These are phyloP conservation scores for Colletotrichum orchidophilum DNA, from an alignment of 2,329 filamentous ascomycete genomes.

Conservation along the genomic window DNA sequence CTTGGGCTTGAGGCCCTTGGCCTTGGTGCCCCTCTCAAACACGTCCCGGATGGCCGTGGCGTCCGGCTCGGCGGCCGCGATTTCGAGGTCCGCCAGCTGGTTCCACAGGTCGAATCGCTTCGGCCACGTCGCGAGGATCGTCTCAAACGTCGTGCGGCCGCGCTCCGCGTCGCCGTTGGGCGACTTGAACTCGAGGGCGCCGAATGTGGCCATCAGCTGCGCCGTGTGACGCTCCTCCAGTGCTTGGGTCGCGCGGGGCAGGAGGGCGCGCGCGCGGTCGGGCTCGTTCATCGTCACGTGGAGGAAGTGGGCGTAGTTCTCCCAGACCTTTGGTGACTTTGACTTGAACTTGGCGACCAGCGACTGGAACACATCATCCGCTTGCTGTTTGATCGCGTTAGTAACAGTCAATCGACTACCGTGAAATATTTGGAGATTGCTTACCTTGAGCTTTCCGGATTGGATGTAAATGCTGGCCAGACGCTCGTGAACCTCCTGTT, in stretches of 20 bases:
- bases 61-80: constrained; percentile 63
- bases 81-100: constrained; percentile 88
- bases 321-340: constrained; percentile 82
- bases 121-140: constrained; percentile 82
- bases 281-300: constrained; percentile 77
- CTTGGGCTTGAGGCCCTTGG: constrained; percentile 79
- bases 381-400: constrained; percentile 68
- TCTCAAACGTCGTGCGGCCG: constrained; percentile 94
- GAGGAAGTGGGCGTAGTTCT: constrained; percentile 95
- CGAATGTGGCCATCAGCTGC: constrained; percentile 86
- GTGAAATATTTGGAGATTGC: constrained; percentile 38
- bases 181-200: constrained; percentile 89
- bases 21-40: constrained; percentile 81
- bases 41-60: constrained; percentile 75
- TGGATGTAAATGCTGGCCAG: constrained; percentile 96
- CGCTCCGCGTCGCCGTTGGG: constrained; percentile 85
- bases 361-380: constrained; percentile 85
- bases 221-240: constrained; percentile 73
- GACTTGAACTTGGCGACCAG: constrained; percentile 92
- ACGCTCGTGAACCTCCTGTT: constrained; percentile 87
- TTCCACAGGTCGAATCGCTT: constrained; percentile 95
- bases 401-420: not conserved
- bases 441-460: constrained; percentile 83
- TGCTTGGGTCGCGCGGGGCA: constrained; percentile 85
- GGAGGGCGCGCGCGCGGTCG: constrained; percentile 79